A percentile compares a stretch with the other conserved stretches of the same genome.
Conservation (phyloP, 116 monocot genomes). For the Dioscorea cayenensis region DNA sequence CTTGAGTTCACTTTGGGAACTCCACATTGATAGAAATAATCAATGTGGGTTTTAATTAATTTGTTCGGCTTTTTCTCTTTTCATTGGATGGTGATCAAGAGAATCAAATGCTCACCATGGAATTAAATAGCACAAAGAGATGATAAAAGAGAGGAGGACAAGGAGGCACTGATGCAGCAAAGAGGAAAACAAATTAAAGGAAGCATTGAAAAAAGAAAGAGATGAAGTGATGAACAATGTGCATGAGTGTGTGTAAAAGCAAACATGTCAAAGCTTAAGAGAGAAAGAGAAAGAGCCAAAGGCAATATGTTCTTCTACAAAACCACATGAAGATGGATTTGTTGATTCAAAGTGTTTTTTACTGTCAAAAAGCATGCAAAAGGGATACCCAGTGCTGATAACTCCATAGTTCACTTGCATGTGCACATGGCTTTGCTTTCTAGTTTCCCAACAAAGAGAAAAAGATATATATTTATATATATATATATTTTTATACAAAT, state of each 20-base stretch:
- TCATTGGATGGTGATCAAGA: neutral
- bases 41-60: too few species aligned
- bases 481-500: too few species aligned
- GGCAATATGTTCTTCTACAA: slow-evolving; percentile 1
- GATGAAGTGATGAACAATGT: slow-evolving; percentile 2
- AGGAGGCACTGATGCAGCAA: neutral
- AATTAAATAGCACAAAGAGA: neutral
- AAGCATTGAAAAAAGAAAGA: slow-evolving; percentile 5
- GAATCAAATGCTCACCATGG: neutral
- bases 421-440: slow-evolving; percentile 1
- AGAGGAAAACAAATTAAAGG: neutral
- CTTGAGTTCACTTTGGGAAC: slow-evolving; percentile 79
- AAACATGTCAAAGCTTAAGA: neutral
- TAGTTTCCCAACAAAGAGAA: slow-evolving; percentile 1
- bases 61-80: neutral
- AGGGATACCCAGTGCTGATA: neutral
- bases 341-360: neutral
- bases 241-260: neutral
- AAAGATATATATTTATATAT: neutral
- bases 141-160: slow-evolving; percentile 19
- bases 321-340: slow-evolving; percentile 1
- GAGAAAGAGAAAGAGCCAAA: slow-evolving; percentile 1
- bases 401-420: neutral
- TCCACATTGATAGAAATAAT: slow-evolving; percentile 12
- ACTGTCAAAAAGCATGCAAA: neutral